Evolutionary conservation across 1,139 yeast genomes (phyloP).

Genomic region (Oligophagozyma castellii): DNA sequence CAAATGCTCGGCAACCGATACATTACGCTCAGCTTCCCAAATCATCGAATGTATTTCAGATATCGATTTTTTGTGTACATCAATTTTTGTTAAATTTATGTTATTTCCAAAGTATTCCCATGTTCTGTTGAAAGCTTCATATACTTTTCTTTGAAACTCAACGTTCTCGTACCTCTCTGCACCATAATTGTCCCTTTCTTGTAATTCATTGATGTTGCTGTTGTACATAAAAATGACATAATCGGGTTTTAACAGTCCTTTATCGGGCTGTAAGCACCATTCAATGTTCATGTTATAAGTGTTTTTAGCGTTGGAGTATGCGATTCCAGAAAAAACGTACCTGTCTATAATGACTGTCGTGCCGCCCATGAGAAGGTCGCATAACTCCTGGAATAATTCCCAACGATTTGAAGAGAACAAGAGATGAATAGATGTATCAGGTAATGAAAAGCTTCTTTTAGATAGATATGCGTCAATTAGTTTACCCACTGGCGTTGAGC

Average conservation of each 20-base stretch:
- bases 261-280: slow-evolving; percentile 77
- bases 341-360: slow-evolving; percentile 60
- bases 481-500: slow-evolving; percentile 69
- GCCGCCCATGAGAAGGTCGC: slow-evolving; percentile 37
- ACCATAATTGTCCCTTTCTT: slow-evolving; percentile 70
- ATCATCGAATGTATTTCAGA: no score
- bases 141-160: slow-evolving; percentile 65
- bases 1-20: no score
- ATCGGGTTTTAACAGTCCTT: slow-evolving; percentile 83
- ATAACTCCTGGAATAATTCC: slow-evolving; percentile 54
- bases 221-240: slow-evolving; percentile 64
- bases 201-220: slow-evolving; percentile 33
- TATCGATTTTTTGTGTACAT: no score
- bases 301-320: slow-evolving; percentile 76
- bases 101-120: no score
- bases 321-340: slow-evolving; percentile 85
- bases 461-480: slow-evolving; percentile 64
- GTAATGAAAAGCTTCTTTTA: slow-evolving; percentile 33
- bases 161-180: slow-evolving; percentile 75
- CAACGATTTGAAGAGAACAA: slow-evolving; percentile 90
- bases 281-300: slow-evolving; percentile 35
- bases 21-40: no score
- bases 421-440: slow-evolving; percentile 73
- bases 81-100: no score
- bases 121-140: no score